Base-by-base conservation (phyloP, 768 basidiomycete genomes). In the Fomitopsis serialis region DNA sequence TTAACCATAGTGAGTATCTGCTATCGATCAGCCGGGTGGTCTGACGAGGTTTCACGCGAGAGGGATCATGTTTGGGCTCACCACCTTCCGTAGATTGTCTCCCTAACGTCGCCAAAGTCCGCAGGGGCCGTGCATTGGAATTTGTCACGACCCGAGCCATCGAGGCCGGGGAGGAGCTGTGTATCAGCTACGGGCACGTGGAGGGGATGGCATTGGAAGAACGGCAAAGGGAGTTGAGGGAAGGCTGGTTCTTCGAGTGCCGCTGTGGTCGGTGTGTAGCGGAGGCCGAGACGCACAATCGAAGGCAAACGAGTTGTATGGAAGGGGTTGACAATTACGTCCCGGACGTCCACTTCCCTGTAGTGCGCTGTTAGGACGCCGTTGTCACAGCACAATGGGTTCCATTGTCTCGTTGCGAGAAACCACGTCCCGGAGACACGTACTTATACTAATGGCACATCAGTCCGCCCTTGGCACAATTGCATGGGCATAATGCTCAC, bases 161-260 rank as follows among this genome's bases (percentile, higher is more conserved):
- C n/a, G 57, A 59, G 4, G 66, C 64, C 3, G 81, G 78, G 3
- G 79, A 83, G 52, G 81, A 85, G 43, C 58, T 85, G 44, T 82
- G 79, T 58, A 84, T 81, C 61, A 79, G 74, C 50, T 85, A 84
- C 54, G 72, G 80, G 47, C 76, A 73, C 24, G 66, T 64, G 24
- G 72, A 73, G 24, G 43, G 53, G 0, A 71, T 72, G 42, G 56
- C 60, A 22, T 48, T 54, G 51, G 27, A 21, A 44, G 66, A 73
- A 54, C 72, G 81, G 25, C 68, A 66, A 50, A 59, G 63, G 37
- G 72, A 75, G 48, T 63, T 84, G 43, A 64, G 68, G 25, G 68
- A 69, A 37, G 77, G 76, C 12, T 84, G 82, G 82, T 84, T 78
- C 61, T 84, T 84, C 55, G 68, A 66, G 1, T 83, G 82, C 62